Percentiles rank a stretch among this genome's conserved stretches.
Conservation (phyloP, 345 rosid species). For the Sapria himalayana region DNA sequence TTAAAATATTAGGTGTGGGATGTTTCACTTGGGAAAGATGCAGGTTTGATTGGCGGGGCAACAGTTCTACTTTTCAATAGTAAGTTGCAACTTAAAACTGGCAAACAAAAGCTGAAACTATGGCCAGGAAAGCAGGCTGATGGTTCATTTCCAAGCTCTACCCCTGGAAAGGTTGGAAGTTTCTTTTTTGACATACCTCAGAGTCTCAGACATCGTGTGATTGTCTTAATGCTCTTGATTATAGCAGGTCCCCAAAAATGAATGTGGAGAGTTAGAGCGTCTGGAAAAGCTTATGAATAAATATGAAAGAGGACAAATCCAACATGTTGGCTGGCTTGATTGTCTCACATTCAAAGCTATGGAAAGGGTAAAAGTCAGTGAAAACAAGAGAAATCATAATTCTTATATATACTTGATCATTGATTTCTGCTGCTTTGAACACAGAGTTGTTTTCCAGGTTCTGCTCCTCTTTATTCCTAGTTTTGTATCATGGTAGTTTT, state of each 20-base stretch:
- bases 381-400: conserved; percentile 47
- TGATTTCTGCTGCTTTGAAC: conserved; percentile 85
- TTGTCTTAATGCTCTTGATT: conserved; percentile 1
- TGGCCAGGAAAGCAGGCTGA: conserved; percentile 84
- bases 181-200: too few species aligned
- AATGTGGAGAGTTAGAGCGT: conserved; percentile 87
- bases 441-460: conserved; percentile 95
- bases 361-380: conserved; percentile 65
- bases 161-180: conserved; percentile 99
- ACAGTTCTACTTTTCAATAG: conserved; percentile 73
- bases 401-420: conserved; percentile 56
- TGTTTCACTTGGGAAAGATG: conserved; percentile 69
- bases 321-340: conserved; percentile 76
- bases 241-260: conserved; percentile 66
- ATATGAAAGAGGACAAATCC: conserved; percentile 84
- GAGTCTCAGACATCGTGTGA: too few species aligned
- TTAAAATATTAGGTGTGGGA: conserved; percentile 55
- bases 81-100: conserved; percentile 79
- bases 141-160: conserved; percentile 64
- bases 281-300: conserved; percentile 80
- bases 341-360: conserved; percentile 65
- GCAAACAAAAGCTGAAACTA: conserved; percentile 88
- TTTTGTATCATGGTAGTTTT: conserved; percentile 4
- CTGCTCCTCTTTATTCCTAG: background rate
- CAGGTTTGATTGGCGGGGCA: conserved; percentile 84